phyloP scores from a whole-genome alignment of 129 eudicot genomes.

The Helianthus annuus region HanXRQr2.0-SUNRISE NC_035435.2:112891996-112892495 shows the following conservation, averaged over 20 bases:
- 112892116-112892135: conserved; percentile 54
- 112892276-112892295: not conserved
- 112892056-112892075: conserved; percentile 51
- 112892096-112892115: conserved; percentile 44
- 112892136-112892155: conserved; percentile 49
- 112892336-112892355: conserved; percentile 47
- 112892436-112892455: conserved; percentile 29
- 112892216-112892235: conserved; percentile 6
- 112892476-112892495: conserved; percentile 20
- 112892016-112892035: conserved; percentile 65
- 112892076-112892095: conserved; percentile 40
- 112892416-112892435: conserved; percentile 10
- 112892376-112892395: conserved; percentile 8
- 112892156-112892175: conserved; percentile 49
- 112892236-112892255: conserved; percentile 1
- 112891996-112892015: conserved; percentile 55
- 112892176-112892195: conserved; percentile 59
- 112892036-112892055: conserved; percentile 52
- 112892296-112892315: not conserved
- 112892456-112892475: conserved; percentile 36
- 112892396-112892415: conserved; percentile 6
- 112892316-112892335: not conserved
- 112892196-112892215: conserved; percentile 44
- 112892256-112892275: conserved; percentile 35
- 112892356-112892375: conserved; percentile 37